Evolutionary conservation across 2,329 filamentous ascomycete genomes (phyloP).

Genomic region (Beauveria bassiana): DNA sequence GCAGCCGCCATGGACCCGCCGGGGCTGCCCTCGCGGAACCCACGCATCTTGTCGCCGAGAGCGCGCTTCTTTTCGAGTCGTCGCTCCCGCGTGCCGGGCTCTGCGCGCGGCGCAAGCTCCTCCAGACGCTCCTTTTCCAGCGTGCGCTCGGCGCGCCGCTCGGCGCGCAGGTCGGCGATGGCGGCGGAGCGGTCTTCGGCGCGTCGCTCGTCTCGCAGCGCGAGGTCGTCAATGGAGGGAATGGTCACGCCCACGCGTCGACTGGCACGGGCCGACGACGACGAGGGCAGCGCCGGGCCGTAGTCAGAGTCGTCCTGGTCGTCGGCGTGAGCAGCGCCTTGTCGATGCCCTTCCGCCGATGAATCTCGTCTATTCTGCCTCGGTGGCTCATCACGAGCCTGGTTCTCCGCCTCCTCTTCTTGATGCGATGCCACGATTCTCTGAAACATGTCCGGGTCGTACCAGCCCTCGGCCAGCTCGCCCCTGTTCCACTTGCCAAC

Average conservation of each 20-base stretch:
- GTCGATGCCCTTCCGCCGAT: conserved; percentile 12
- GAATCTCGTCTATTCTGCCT: conserved; percentile 9
- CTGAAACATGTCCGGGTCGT: conserved; percentile 66
- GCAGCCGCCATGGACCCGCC: conserved; percentile 40
- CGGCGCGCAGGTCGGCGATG: conserved; percentile 48
- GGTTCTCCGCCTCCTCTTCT: not conserved
- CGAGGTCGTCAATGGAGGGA: conserved; percentile 67
- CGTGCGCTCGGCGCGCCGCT: conserved; percentile 56
- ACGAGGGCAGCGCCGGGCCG: conserved; percentile 30
- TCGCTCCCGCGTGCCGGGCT: conserved; percentile 74
- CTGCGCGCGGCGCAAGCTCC: conserved; percentile 74
- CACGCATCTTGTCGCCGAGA: conserved; percentile 62
- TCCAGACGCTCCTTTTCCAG: conserved; percentile 67
- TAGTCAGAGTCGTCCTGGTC: conserved; percentile 34
- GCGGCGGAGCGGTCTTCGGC: conserved; percentile 44
- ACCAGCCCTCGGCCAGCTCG: conserved; percentile 87
- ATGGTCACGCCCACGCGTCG: conserved; percentile 48
- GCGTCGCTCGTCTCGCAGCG: conserved; percentile 44
- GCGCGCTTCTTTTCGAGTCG: conserved; percentile 78
- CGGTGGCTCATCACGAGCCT: not conserved
- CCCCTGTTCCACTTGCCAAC: conserved; percentile 84
- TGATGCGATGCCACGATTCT: conserved; percentile 25
- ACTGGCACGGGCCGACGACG: conserved; percentile 5
- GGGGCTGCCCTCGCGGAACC: conserved; percentile 62
- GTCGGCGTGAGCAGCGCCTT: not conserved